Percentiles rank a stretch among this genome's conserved stretches.
phyloP scores from a whole-genome alignment of 1,284 basidiomycete species.

The Sanghuangporus weigelae region DNA sequence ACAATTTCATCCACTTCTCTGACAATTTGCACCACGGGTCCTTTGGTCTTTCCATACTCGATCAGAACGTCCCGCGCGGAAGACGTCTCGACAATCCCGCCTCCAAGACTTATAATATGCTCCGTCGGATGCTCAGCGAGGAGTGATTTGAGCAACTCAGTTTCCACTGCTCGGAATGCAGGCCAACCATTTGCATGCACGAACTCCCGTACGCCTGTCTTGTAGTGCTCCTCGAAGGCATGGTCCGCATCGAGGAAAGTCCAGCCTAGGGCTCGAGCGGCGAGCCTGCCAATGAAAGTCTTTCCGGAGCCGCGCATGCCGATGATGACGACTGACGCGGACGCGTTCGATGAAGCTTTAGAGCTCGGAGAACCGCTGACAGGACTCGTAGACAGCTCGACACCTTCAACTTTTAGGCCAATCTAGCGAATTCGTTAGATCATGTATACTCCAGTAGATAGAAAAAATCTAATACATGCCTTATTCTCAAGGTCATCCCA shows the following conservation, averaged over 20 bases:
- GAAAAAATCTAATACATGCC: constrained; percentile 36
- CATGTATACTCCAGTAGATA: background rate
- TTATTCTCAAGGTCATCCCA: constrained; percentile 98
- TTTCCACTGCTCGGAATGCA: constrained; percentile 66
- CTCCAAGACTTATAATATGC: constrained; percentile 88
- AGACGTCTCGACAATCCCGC: constrained; percentile 89
- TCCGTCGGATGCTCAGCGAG: constrained; percentile 51
- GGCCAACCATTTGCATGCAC: constrained; percentile 77
- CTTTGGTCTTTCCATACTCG: constrained; percentile 55
- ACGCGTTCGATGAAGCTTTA: constrained; percentile 37
- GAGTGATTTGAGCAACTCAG: constrained; percentile 54
- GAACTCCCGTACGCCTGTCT: constrained; percentile 67
- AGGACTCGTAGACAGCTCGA: constrained; percentile 55
- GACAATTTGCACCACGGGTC: constrained; percentile 69
- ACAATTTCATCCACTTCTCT: constrained; percentile 70
- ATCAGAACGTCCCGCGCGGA: constrained; percentile 69
- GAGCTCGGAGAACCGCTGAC: constrained; percentile 26
- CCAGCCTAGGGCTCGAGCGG: constrained; percentile 71
- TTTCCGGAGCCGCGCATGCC: constrained; percentile 99
- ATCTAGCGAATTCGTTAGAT: constrained; percentile 50
- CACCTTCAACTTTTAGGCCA: constrained; percentile 83
- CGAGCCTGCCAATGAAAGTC: constrained; percentile 81
- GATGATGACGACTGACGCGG: constrained; percentile 78
- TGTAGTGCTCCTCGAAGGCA: constrained; percentile 66
- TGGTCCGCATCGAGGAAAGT: constrained; percentile 86